Conservation (phyloP, 306 rosid species). For the Casuarina cunninghamiana region DNA sequence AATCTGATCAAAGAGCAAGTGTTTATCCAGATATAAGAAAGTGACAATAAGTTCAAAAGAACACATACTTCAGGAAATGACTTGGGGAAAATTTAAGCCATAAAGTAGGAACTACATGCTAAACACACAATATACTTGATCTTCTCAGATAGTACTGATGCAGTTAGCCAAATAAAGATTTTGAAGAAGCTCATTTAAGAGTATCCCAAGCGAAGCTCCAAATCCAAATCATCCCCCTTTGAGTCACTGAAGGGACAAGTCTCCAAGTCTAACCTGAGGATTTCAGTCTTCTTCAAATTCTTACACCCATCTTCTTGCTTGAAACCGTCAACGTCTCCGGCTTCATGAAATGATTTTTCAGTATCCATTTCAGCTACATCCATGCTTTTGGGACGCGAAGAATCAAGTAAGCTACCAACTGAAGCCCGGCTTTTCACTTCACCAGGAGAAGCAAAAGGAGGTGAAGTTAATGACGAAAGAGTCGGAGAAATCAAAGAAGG, state of each 20-base stretch:
- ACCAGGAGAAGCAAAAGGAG: conserved; percentile 21
- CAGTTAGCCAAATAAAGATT: neutral
- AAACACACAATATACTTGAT: neutral
- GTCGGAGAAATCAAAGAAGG: conserved; percentile 45
- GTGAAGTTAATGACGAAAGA: conserved; percentile 13
- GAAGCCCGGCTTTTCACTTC: conserved; percentile 38
- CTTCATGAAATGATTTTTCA: conserved; percentile 26
- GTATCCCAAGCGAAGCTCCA: conserved; percentile 90
- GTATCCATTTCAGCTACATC: conserved; percentile 23
- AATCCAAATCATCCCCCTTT: conserved; percentile 70
- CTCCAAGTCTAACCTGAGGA: conserved; percentile 66
- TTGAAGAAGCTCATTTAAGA: conserved; percentile 20
- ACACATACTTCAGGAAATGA: neutral
- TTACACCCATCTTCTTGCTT: conserved; percentile 31
- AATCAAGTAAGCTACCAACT: conserved; percentile 40
- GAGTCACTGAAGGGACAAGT: conserved; percentile 48
- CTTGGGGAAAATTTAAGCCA: neutral
- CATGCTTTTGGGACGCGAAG: conserved; percentile 28
- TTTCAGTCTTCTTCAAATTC: conserved; percentile 46
- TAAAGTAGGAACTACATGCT: neutral
- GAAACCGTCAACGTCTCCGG: conserved; percentile 21
- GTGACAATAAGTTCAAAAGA: neutral
- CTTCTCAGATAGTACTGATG: neutral
- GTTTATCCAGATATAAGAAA: conserved; percentile 16
- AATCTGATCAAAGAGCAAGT: conserved; percentile 16